Base-by-base conservation (phyloP, 192 early-diverging fungal genomes). In the Backusella circina region DNA sequence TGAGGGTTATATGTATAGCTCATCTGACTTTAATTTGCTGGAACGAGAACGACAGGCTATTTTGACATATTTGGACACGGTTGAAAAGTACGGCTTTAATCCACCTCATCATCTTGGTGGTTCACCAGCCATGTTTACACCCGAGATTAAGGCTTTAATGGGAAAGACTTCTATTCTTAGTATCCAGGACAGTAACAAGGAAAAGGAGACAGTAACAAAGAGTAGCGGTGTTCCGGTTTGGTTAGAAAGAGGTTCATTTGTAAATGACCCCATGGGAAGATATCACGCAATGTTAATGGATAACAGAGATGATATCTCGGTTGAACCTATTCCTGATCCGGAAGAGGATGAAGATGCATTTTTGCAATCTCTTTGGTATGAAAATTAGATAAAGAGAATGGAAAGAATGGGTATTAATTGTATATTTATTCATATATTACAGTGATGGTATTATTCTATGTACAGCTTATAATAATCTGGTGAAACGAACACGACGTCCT, bases 391-490 rank as follows among this genome's bases (percentile, higher is more conserved):
- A 26, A 57, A 18, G 9, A 10, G 5, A 50, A 50, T 21, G 8
- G 21, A 51, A 51, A 51, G 21, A 51, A 13, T 2, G 13, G 44
- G 15, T 26, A n/a, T n/a, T n/a, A n/a, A n/a, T n/a, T n/a, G n/a
- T 30, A 35, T 10, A 28, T 41, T 69, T 41, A 33, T 68, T 64
- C 1, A 30, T 32, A 39, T 71, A 30, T 71, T 35, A 1, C 41
- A 39, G 88, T 3, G 83, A 86, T 50, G 88, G 86, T 6, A 84
- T 84, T 39, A 73, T 86, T 26, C 37, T 89, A 31, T 89, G 88
- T 57, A 80, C 70, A 66, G 83, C 80, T 1, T 88, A 86, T 73
- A 88, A 88, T 73, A 77, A 78, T 3, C 76, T 89, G n/a, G 80
- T 86, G 37, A 78, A 82, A 33, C 79, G 84, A 44, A 86, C 86